A percentile compares a stretch with the other conserved stretches of the same genome.
These are phyloP conservation scores for Carallia pectinifolia DNA, from an alignment of 345 rosid genomes.

Conservation along the genomic window DNA sequence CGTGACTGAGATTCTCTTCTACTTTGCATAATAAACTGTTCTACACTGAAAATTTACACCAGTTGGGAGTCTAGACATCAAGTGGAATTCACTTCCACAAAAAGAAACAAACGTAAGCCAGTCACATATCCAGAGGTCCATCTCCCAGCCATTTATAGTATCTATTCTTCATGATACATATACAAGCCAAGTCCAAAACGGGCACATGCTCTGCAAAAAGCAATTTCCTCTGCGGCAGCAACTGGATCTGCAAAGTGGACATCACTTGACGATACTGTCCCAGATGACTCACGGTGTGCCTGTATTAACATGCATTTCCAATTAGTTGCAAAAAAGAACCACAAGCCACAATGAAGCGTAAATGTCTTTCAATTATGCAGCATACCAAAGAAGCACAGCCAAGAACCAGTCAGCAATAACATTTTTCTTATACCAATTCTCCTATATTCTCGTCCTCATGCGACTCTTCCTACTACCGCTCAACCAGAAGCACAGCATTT, in stretches of 20 bases:
- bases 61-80: too few relatives aligned
- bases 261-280: slow-evolving; percentile 57
- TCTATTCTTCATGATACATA: slow-evolving; percentile 77
- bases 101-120: background rate
- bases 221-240: slow-evolving; percentile 90
- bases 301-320: slow-evolving; percentile 21
- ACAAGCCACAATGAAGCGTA: slow-evolving; percentile 1
- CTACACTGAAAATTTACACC: too few relatives aligned
- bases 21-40: too few relatives aligned
- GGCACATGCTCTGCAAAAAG: slow-evolving; percentile 95
- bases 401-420: too few relatives aligned
- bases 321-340: background rate
- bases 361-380: background rate
- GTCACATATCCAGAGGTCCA: slow-evolving; percentile 1
- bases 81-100: too few relatives aligned
- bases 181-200: slow-evolving; percentile 95
- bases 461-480: background rate
- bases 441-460: background rate
- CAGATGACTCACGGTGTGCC: slow-evolving; percentile 94
- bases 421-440: too few relatives aligned
- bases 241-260: slow-evolving; percentile 58
- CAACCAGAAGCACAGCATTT: too few relatives aligned
- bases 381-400: background rate
- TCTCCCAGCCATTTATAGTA: slow-evolving; percentile 9
- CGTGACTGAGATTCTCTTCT: too few relatives aligned